Base-by-base conservation (phyloP, 441 rosid genomes). In the Eutrema salsugineum region DNA sequence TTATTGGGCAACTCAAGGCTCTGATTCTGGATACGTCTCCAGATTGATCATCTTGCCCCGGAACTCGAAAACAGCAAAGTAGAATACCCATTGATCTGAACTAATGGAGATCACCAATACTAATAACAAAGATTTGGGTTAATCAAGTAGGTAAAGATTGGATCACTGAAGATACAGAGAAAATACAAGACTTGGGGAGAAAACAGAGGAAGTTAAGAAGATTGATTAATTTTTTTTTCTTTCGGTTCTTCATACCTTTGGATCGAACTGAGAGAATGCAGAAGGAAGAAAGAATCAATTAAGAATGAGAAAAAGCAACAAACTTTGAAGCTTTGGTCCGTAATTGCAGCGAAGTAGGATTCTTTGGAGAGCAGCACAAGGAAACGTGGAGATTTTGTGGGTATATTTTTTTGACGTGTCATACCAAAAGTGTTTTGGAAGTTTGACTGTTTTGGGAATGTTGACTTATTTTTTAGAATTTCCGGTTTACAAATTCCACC, bases 51-150 rank as follows among this genome's bases (percentile, higher is more conserved):
- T 11, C 57, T 1, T 38, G 30, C 36, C 9, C 11, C 10, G 47
- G 60, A 47, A 38, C 12, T 69, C 42, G 79, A 47, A 69, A 33
- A 63, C 79, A 69, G 59, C 53, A 54, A 38, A 63, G 28, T 38
- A 75, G 6, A 17, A 69, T 20, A 22, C 71, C 75, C 79, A 70
- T 76, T 56, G 46, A 54, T 62, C 70, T 55, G 71, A 24, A 48
- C 11, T 24, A 57, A 7, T 58, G 32, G 63, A 38, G 33, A 28
- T 38, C 19, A 38, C 47, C 17, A 4, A 14, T 58, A 6, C 12
- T 38, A 3, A 19, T 17, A 38, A 20, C 47, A 39, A 32, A 58
- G 17, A 20, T 58, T 20, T 36, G 12, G 63, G 19, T 38, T 38
- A 20, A 39, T 39, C 43, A 39, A 5, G 1, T 11, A 39, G 43